These are phyloP conservation scores for Quillaja saponaria DNA, from an alignment of 306 rosid species.

Conservation along the genomic window DNA sequence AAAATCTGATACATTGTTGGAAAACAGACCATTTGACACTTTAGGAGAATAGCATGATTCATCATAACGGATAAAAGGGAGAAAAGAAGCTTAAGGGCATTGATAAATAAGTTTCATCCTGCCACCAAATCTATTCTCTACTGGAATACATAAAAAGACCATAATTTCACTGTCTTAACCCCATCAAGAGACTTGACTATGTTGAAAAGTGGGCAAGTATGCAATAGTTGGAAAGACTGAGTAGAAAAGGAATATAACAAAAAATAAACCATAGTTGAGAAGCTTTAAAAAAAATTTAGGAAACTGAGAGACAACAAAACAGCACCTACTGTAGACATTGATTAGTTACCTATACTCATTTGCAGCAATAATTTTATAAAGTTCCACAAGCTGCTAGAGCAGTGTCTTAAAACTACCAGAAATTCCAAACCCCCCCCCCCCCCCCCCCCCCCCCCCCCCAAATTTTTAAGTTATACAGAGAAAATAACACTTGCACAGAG, in stretches of 20 bases:
- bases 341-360: too few relatives aligned
- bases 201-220: background rate
- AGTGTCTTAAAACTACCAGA: background rate
- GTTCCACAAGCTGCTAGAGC: background rate
- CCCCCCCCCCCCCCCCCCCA: too few relatives aligned
- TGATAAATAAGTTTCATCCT: background rate
- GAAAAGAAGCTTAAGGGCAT: background rate
- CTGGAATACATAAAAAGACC: background rate
- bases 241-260: background rate
- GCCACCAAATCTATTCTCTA: background rate
- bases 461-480: background rate
- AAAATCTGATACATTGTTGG: background rate
- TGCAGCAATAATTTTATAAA: too few relatives aligned
- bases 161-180: background rate
- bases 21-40: background rate
- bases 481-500: constrained; percentile 2
- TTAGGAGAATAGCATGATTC: background rate
- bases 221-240: background rate
- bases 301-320: background rate
- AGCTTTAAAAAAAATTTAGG: background rate
- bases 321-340: background rate
- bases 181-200: background rate
- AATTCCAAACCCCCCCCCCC: constrained; percentile 6
- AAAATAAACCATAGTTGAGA: too few relatives aligned
- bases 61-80: background rate